Percentiles rank a stretch among this genome's conserved stretches.
Conservation (phyloP, 768 basidiomycete genomes). For the Pleurotus ostreatus region DNA sequence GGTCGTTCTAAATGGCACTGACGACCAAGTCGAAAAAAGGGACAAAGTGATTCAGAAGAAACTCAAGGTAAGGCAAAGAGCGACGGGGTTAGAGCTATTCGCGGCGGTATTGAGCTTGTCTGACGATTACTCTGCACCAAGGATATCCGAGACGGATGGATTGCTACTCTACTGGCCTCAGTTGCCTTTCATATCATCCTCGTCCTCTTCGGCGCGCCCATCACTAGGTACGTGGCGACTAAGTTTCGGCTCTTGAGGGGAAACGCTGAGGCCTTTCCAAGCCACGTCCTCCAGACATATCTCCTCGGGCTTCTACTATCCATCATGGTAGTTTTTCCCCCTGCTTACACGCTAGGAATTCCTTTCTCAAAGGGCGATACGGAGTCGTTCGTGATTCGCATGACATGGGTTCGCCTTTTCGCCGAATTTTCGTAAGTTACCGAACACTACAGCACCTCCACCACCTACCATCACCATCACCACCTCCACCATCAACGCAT, state of each 20-base stretch:
- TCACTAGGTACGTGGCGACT: constrained; percentile 42
- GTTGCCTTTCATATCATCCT: constrained; percentile 43
- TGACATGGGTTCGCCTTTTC: constrained; percentile 78
- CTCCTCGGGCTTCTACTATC: constrained; percentile 68
- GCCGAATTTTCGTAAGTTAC: constrained; percentile 72
- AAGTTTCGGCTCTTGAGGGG: background rate
- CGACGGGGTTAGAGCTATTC: no score
- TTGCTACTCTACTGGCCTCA: constrained; percentile 48
- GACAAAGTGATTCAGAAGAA: constrained; percentile 31
- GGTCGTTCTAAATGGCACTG: constrained; percentile 31
- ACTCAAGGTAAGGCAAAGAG: constrained; percentile 30
- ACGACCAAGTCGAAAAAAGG: constrained; percentile 40
- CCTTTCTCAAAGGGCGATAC: constrained; percentile 44
- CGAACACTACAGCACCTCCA: background rate
- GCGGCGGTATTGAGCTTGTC: no score
- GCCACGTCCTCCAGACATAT: constrained; percentile 56
- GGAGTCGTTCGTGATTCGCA: constrained; percentile 46
- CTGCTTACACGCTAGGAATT: constrained; percentile 64
- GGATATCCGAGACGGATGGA: constrained; percentile 48
- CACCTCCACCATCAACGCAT: background rate
- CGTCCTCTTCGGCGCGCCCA: constrained; percentile 74
- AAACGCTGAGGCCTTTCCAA: constrained; percentile 22
- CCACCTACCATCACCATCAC: background rate
- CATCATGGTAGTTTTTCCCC: constrained; percentile 59
- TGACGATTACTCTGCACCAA: constrained; percentile 18